phyloP scores from a whole-genome alignment of 2,329 filamentous ascomycete species.

The Rachicladosporium sp. region DNA sequence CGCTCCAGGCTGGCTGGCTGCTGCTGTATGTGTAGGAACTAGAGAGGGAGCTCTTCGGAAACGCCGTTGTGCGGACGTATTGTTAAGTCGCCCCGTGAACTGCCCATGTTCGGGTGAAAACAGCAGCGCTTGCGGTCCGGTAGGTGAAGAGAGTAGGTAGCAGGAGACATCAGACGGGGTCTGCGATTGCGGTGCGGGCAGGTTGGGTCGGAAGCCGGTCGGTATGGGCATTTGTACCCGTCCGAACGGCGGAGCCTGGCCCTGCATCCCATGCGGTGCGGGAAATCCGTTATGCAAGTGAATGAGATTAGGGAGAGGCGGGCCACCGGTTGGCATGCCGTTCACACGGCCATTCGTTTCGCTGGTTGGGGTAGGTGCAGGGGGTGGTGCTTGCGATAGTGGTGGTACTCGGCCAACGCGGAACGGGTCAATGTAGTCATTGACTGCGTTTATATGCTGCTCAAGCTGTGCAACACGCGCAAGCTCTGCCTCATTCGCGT shows the following conservation, averaged over 20 bases:
- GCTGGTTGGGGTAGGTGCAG: too few species aligned
- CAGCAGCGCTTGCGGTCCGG: constrained; percentile 33
- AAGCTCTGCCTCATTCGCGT: constrained; percentile 13
- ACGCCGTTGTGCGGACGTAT: too few species aligned
- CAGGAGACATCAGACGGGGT: constrained; percentile 15
- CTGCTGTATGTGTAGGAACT: neutral
- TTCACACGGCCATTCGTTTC: too few species aligned
- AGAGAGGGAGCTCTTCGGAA: constrained; percentile 5
- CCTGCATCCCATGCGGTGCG: too few species aligned
- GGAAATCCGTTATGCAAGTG: too few species aligned
- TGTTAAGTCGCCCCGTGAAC: constrained; percentile 11
- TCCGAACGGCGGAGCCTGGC: too few species aligned
- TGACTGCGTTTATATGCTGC: constrained; percentile 13
- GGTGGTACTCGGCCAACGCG: constrained; percentile 4
- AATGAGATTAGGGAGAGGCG: too few species aligned
- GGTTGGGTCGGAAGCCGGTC: neutral
- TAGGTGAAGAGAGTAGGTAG: constrained; percentile 34
- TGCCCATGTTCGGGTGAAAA: constrained; percentile 26
- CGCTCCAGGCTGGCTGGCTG: constrained; percentile 7
- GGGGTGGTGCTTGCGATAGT: neutral
- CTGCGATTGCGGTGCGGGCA: too few species aligned
- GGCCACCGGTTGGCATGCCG: too few species aligned
- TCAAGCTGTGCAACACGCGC: constrained; percentile 12
- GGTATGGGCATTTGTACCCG: neutral
- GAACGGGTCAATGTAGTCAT: constrained; percentile 21